Evolutionary conservation across 179 eudicot species (phyloP), one percentile per base, ranked within the genome.

Genomic region (Silene noctiflora): DNA sequence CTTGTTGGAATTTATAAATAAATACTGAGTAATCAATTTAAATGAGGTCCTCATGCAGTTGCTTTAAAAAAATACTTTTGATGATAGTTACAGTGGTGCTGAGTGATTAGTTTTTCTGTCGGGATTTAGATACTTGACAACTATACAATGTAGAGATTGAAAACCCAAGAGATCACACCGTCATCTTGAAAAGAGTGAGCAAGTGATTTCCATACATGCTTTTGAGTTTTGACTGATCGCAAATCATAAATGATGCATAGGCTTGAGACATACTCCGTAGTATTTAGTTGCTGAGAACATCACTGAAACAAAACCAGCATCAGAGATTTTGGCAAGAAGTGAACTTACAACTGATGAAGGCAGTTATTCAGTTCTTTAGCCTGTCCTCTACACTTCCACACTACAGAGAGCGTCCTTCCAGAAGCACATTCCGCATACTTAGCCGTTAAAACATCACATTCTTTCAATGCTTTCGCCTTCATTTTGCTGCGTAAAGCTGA

Each of bases 401-500:
- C 96, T 80, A 94, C 88, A 3, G 98, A 91, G 42, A 94, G 42
- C 60, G 97, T 94, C 87, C 89, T 94, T 67, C 98, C 98, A 64
- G 76, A 20, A 76, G 96, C 88, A 86, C 98, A 94, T 83, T 89
- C 96, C n/a, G 98, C 98, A 71, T 91, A 94, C 81, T 86, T 91
- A 25, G 90, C 72, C 65, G 92, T 84, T 46, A 81, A 89, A 1
- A 75, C 81, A 79, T 89, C 91, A 67, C 97, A 94, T 83, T 90
- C 90, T 79, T 92, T 92, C 6, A 94, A 82, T 10, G 98, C 98
- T 84, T 94, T 94, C 55, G 80, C 85, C 85, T 94, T 94, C 98
- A 94, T 94, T 85, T 94, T 94, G 89, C 98, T 94, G 86, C 97
- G 95, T 78, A 94, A 83, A 84, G 98, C 98, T 94, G 91, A 56